A percentile compares a stretch with the other conserved stretches of the same genome.
Evolutionary conservation across 805 yeast species (phyloP).

Genomic region (Candida tammaniensis): DNA sequence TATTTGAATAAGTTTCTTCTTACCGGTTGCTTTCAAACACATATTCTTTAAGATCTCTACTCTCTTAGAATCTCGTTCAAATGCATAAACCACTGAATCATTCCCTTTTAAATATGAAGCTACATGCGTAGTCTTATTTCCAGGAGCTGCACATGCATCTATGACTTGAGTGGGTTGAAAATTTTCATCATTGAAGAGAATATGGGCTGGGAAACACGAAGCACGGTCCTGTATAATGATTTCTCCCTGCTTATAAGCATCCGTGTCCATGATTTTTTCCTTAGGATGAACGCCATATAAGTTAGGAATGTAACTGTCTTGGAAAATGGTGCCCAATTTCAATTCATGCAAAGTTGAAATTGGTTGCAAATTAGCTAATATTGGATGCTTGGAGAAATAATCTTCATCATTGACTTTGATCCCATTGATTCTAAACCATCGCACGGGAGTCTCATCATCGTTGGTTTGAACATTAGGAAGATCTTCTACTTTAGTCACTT

Average conservation of each 20-base stretch:
- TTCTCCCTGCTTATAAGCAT: constrained; percentile 69
- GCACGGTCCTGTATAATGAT: constrained; percentile 94
- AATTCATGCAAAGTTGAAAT: constrained; percentile 40
- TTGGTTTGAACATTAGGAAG: constrained; percentile 26
- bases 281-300: constrained; percentile 81
- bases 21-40: constrained; percentile 65
- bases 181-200: constrained; percentile 53
- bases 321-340: constrained; percentile 55
- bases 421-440: constrained; percentile 79
- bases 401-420: constrained; percentile 45
- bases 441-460: constrained; percentile 64
- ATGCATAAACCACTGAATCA: constrained; percentile 61
- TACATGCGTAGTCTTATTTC: constrained; percentile 92
- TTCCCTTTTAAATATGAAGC: constrained; percentile 55
- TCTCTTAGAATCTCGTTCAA: constrained; percentile 79
- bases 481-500: constrained; percentile 55
- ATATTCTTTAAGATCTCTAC: constrained; percentile 68
- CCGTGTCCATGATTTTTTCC: constrained; percentile 65
- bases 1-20: constrained; percentile 42
- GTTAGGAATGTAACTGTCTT: constrained; percentile 71
- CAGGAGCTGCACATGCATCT: constrained; percentile 98
- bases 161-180: constrained; percentile 60
- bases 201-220: constrained; percentile 92
- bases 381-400: constrained; percentile 32
- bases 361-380: constrained; percentile 42